phyloP scores from a whole-genome alignment of 306 rosid species.

The Castanospermum australe region DNA sequence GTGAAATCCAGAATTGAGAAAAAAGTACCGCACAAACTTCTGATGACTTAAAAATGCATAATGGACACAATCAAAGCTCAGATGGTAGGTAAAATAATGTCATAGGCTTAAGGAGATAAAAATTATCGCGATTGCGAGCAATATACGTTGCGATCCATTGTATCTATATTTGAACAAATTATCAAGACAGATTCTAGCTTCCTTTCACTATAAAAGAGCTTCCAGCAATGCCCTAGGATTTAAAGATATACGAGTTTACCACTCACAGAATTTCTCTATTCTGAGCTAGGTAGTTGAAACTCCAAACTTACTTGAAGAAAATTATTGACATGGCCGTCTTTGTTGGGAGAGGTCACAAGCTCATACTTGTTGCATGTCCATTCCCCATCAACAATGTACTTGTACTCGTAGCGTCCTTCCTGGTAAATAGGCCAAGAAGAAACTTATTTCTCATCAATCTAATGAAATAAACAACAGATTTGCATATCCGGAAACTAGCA shows the following conservation, averaged over 20 bases:
- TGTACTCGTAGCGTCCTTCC: slow-evolving; percentile 97
- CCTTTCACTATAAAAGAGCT: not conserved
- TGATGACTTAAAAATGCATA: not conserved
- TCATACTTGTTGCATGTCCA: slow-evolving; percentile 63
- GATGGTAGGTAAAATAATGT: not conserved
- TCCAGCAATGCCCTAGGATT: not conserved
- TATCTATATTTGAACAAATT: not conserved
- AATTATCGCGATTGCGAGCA: not conserved
- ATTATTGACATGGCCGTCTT: slow-evolving; percentile 90
- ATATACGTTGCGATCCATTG: not conserved
- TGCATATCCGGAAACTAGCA: slow-evolving; percentile 6
- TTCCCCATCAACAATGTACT: slow-evolving; percentile 82
- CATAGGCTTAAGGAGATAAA: not conserved
- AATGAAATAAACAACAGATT: not conserved
- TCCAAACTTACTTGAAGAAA: slow-evolving; percentile 57
- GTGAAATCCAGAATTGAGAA: slow-evolving; percentile 18
- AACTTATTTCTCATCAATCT: slow-evolving; percentile 5
- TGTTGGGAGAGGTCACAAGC: slow-evolving; percentile 59
- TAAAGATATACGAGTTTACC: not conserved
- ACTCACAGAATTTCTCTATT: not conserved
- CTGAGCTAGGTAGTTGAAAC: slow-evolving; percentile 15
- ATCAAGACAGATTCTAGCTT: not conserved
- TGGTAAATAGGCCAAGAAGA: slow-evolving; percentile 34
- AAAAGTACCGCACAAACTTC: not conserved
- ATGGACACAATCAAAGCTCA: not conserved